Evolutionary conservation across 768 basidiomycete species (phyloP), one percentile per base, ranked within the genome.

Genomic region (Agaricus subrufescens): DNA sequence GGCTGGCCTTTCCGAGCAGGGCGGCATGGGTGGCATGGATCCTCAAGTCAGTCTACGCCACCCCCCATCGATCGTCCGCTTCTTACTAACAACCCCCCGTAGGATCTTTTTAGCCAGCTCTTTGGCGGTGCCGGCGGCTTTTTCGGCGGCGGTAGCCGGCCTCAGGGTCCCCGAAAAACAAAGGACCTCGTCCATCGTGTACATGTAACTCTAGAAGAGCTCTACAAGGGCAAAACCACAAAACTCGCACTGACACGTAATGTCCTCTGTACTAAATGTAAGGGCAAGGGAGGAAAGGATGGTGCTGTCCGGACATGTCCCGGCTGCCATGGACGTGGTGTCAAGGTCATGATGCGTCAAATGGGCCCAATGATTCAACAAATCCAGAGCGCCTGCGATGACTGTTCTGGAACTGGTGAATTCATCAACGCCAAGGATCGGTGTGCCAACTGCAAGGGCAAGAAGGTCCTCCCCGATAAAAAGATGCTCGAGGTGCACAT

Each of bases 341-440:
- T 95, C 76, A 91, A 87, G 69, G 72, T 98, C 66, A 92, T 89
- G 50, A 75, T 98, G 59, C 90, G 97, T 59, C 97, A 98, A 71
- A 91, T 99, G 85, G 97, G 97, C 27, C 97, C 97, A 4, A 99
- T 99, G 97, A 92, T 99, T 64, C 97, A 99, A 73, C 96, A 99
- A 74, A 91, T 98, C 63, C 97, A 98, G 69, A 91, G 93, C 52
- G 80, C 85, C 45, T 99, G 97, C 76, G 85, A 88, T 67, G 97
- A 98, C 14, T 99, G 97, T 71, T 82, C 79, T 50, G 97, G 92
- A 14, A 82, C 85, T n/a, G 97, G 97, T 62, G 96, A 99, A 72
- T 79, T 94, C 63, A 97, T 99, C 78, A 94, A 93, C 70, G 67
- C 75, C 55, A 98, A 94, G 71, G 94, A 98, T 77, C 82, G 89